Evolutionary conservation across 805 yeast genomes (phyloP), one percentile per base, ranked within the genome.

Genomic region (Hanseniaspora guilliermondii): DNA sequence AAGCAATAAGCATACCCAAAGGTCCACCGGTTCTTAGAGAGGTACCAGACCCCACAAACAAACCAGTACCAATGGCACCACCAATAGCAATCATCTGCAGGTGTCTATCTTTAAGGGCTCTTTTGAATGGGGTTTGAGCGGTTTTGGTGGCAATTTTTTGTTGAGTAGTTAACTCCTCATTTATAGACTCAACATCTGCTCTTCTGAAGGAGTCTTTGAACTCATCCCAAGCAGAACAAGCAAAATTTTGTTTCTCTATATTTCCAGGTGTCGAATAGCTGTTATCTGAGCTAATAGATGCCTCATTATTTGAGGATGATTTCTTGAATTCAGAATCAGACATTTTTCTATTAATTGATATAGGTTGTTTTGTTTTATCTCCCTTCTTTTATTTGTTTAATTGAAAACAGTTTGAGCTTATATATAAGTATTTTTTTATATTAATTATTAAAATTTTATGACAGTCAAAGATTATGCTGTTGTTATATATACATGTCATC

Each of bases 61-160:
- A 70, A 65, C 91, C 94, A 25, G 86, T 80, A 65, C 88, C 87
- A 58, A 82, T 79, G 57, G 82, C 75, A n/a, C n/a, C n/a, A n/a
- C n/a, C n/a, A n/a, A n/a, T n/a, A n/a, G n/a, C n/a, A n/a, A n/a
- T n/a, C n/a, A 81, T 77, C 64, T 79, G 83, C 68, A 70, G 71
- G 67, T 67, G 77, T 69, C 84, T 75, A 45, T 70, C 67, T 60
- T 77, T 78, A 62, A 80, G 65, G 8, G 75, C 69, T 59, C 77
- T 73, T 49, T 76, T 70, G 57, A 83, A 70, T 2, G 85, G 88
- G 3, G 85, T 70, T 55, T 71, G 70, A 22, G 83, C 80, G 2
- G 68, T 66, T 32, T 64, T 60, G 36, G 68, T 67, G n/a, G 77
- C 75, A 57, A 70, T 71, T 61, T 73, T 73, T 71, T 71, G 79